Evolutionary conservation across 2,329 filamentous ascomycete genomes (phyloP), one percentile per base, ranked within the genome.

Genomic region (Dissoconium aciculare): DNA sequence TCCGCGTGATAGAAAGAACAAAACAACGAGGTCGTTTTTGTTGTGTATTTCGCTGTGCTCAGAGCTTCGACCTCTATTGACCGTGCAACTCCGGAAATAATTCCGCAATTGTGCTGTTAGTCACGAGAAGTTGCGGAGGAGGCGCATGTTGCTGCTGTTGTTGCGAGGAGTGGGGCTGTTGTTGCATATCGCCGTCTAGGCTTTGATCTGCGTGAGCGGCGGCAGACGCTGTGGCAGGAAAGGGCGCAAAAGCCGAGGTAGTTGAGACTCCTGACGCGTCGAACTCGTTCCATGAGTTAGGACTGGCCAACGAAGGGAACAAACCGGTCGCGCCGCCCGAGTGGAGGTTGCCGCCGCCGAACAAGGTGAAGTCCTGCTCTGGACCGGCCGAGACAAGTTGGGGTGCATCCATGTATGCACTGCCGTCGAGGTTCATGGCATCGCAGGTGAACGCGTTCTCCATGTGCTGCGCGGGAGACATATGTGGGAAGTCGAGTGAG

Each of bases 401-500:
- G n/a, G n/a, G n/a, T n/a, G n/a, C n/a, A n/a, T n/a, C n/a, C 17
- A 15, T 17, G 15, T 30, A 30, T 14, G 17, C 28, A 12, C 17
- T 31, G 45, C 82, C 76, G 37, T 83, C 77, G 15, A 60, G 41
- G 17, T 53, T 55, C 55, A 72, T 62, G 14, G 71, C 67, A 11
- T 60, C 59, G 36, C 72, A 42, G 9, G 43, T 46, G 34, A 51
- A 49, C 0, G 47, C 65, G 64, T 28, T 78, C 73, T 6, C 77
- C 78, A 54, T 66, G 78, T 81, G 76, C 4, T 74, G 78, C 32
- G 65, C 63, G 5, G 77, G 76, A 3, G 78, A 83, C 38, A 82
- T 67, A 37, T 80, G 74, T 15, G 63, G 56, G 9, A 35, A 34
- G 26, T 41, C 43, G n/a, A 40, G 43, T 49, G 34, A 34, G 27